A percentile compares a stretch with the other conserved stretches of the same genome.
These are phyloP conservation scores for Dendrocalamus latiflorus DNA, from an alignment of 202 grass and related monocot genomes.

Conservation along the genomic window DNA sequence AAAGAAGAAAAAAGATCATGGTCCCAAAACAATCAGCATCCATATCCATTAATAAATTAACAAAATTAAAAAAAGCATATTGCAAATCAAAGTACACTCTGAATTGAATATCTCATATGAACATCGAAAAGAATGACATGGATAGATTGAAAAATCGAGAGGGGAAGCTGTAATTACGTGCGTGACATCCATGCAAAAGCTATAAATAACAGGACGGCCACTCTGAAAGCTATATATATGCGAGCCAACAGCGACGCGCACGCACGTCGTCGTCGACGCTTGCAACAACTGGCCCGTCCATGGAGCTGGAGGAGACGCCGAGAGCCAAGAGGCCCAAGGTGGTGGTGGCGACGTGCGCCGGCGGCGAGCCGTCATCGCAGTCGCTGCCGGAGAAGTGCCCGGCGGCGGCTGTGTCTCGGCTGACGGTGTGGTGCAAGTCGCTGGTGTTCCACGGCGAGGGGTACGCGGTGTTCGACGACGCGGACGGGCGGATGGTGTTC, in stretches of 20 bases:
- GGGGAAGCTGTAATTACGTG: too few species aligned
- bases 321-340: background rate
- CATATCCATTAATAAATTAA: too few species aligned
- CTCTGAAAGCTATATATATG: background rate
- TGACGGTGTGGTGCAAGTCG: constrained; percentile 67
- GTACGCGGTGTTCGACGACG: constrained; percentile 53
- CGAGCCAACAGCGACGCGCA: background rate
- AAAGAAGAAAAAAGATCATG: too few species aligned
- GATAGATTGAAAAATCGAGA: too few species aligned
- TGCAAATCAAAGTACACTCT: too few species aligned
- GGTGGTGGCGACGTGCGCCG: background rate
- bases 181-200: too few species aligned
- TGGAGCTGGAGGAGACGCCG: background rate
- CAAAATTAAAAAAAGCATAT: too few species aligned
- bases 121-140: too few species aligned
- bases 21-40: too few species aligned
- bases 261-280: background rate
- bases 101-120: too few species aligned
- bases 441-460: constrained; percentile 54
- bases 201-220: background rate
- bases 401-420: background rate
- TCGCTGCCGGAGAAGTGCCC: background rate
- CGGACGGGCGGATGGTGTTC: constrained; percentile 45
- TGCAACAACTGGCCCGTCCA: background rate
- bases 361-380: background rate